Conservation (phyloP, 768 basidiomycete species). For the Lactarius sanguifluus region DNA sequence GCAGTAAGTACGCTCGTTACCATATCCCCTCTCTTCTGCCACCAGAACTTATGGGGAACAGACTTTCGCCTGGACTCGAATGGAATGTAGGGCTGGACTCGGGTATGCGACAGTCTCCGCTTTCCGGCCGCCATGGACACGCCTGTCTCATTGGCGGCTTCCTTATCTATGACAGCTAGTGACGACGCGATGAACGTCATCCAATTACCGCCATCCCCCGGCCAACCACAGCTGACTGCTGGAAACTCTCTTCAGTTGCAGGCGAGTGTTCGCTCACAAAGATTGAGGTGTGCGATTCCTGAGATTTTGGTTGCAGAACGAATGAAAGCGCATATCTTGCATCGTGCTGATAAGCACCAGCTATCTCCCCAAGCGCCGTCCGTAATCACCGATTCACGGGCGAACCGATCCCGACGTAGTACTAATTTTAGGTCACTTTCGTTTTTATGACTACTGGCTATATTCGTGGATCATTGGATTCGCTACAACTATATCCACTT, state of each 20-base stretch:
- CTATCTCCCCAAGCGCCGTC: background rate
- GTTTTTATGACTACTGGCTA: background rate
- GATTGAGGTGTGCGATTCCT: background rate
- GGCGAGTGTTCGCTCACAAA: conserved; percentile 4
- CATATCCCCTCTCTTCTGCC: background rate
- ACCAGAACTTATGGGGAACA: background rate
- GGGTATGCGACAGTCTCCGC: background rate
- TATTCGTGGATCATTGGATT: background rate
- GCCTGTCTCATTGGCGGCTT: background rate
- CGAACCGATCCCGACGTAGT: background rate
- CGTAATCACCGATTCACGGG: background rate
- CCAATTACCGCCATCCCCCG: background rate
- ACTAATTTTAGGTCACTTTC: background rate
- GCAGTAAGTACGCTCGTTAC: conserved; percentile 4
- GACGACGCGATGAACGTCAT: background rate
- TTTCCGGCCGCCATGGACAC: background rate
- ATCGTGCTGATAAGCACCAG: background rate
- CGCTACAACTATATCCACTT: background rate
- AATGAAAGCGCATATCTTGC: background rate
- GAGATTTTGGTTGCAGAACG: background rate
- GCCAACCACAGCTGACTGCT: background rate
- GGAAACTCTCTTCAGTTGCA: conserved; percentile 15
- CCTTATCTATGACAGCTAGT: background rate
- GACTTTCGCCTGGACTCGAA: conserved; percentile 20
- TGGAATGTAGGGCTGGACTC: background rate